Percentiles rank a stretch among this genome's conserved stretches.
Conservation (phyloP, 805 yeast species). For the Candida germanica region DNA sequence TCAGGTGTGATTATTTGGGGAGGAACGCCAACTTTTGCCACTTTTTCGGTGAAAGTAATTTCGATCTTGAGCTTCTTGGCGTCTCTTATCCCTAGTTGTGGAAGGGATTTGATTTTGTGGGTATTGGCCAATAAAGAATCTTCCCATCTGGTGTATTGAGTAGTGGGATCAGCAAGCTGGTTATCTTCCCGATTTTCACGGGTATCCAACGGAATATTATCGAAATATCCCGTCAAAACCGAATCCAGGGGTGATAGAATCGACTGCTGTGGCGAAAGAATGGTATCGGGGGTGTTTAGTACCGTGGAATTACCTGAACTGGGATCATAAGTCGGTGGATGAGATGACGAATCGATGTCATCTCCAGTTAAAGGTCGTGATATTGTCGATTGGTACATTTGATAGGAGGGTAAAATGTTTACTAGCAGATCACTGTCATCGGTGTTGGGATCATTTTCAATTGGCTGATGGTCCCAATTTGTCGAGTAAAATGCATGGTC, state of each 20-base stretch:
- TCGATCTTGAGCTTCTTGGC: conserved; percentile 26
- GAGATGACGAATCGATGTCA: conserved; percentile 18
- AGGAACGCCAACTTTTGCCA: conserved; percentile 30
- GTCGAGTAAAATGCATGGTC: conserved; percentile 1
- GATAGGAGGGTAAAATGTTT: conserved; percentile 39
- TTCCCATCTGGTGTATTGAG: conserved; percentile 19
- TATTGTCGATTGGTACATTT: conserved; percentile 35
- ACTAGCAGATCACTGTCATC: conserved; percentile 19
- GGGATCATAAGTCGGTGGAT: conserved; percentile 29
- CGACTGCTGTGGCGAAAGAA: conserved; percentile 5
- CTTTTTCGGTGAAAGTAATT: conserved; percentile 30
- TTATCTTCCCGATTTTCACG: neutral
- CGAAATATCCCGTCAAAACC: conserved; percentile 7
- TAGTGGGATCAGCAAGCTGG: conserved; percentile 10
- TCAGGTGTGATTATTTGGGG: conserved; percentile 32
- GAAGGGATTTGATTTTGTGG: conserved; percentile 29
- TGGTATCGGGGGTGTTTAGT: conserved; percentile 1
- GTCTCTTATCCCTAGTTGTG: conserved; percentile 26
- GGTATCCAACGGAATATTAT: conserved; percentile 1
- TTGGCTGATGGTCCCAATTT: conserved; percentile 1
- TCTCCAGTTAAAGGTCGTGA: conserved; percentile 6
- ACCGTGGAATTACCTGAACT: neutral
- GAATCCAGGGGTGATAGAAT: conserved; percentile 5
- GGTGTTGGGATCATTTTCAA: neutral
- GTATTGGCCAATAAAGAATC: conserved; percentile 36